Base-by-base conservation (phyloP, 2,329 filamentous ascomycete species). In the Trichoderma breve region DNA sequence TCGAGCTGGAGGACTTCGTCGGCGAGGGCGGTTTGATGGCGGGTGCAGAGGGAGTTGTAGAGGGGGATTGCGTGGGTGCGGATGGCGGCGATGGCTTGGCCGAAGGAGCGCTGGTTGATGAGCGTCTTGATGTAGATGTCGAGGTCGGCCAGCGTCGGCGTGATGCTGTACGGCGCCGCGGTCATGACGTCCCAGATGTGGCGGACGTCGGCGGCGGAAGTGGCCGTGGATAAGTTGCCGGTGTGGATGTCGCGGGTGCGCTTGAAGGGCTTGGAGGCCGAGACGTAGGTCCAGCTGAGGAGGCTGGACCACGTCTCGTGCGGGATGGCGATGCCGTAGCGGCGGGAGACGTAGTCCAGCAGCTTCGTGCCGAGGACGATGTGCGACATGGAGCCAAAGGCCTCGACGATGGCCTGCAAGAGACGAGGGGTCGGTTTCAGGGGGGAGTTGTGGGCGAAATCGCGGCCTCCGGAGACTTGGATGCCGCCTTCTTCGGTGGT, bases 331-430 rank as follows among this genome's bases (percentile, higher is more conserved):
- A 95, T 81, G 1, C 82, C 74, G 79, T 92, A 93, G 7, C 83
- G 82, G 1, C 81, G 81, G 0, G 92, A 91, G 62, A 95, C 79
- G 75, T 88, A 88, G 72, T 92, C 86, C 14, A 94, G 81, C 0
- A 92, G 76, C 53, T 87, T 84, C 30, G 91, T 77, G 14, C 89
- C 92, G 2, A 85, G 83, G 1, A 84, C 78, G 4, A 94, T 84
- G 70, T 91, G 85, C 62, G 87, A 90, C 79, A 91, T 93, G 73
- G 85, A 86, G n/a, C 91, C 88, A 74, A 91, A 92, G 1, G 85
- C 83, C 77, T 93, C 90, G 6, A 91, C 90, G n/a, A 95, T 82
- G 9, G 90, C 87, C 70, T 88, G 84, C 26, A 95, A 84, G 0
- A 95, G 83, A 2, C 83, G 82, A 8, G 79, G 74, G 0, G 87